Evolutionary conservation across 2,329 filamentous ascomycete species (phyloP).

Genomic region (Colletotrichum liaoningense): DNA sequence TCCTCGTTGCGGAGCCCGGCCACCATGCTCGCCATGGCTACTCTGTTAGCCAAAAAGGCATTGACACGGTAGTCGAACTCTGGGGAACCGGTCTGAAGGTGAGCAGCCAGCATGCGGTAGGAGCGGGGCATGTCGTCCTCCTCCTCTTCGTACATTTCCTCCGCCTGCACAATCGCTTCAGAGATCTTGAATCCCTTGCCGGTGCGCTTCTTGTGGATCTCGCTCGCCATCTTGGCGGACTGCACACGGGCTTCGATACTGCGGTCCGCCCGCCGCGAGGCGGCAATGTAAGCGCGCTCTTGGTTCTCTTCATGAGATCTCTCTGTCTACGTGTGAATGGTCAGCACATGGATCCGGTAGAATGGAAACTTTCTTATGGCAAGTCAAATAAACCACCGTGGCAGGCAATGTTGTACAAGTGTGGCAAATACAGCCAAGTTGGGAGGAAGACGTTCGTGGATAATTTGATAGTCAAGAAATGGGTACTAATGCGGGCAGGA

Average conservation of each 20-base stretch:
- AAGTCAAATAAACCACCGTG: background rate
- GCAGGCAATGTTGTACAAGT: background rate
- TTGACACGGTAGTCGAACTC: conserved; percentile 73
- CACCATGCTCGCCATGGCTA: conserved; percentile 56
- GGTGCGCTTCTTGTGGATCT: conserved; percentile 88
- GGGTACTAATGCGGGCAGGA: too few relatives aligned
- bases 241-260: conserved; percentile 89
- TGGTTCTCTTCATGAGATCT: conserved; percentile 85
- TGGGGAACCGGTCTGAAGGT: conserved; percentile 69
- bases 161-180: conserved; percentile 80
- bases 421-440: background rate
- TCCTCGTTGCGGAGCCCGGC: conserved; percentile 47
- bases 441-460: background rate
- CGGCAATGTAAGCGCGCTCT: conserved; percentile 91
- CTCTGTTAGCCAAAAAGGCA: conserved; percentile 54
- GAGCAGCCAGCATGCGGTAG: conserved; percentile 71
- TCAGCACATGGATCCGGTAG: background rate
- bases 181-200: conserved; percentile 85
- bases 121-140: conserved; percentile 82
- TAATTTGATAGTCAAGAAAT: background rate
- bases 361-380: background rate
- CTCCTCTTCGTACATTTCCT: conserved; percentile 97
- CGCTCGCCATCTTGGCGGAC: conserved; percentile 88
- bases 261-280: conserved; percentile 86
- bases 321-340: conserved; percentile 65